Evolutionary conservation across 495 filamentous ascomycete genomes (phyloP).

Genomic region (Aspergillus incahuasiensis): DNA sequence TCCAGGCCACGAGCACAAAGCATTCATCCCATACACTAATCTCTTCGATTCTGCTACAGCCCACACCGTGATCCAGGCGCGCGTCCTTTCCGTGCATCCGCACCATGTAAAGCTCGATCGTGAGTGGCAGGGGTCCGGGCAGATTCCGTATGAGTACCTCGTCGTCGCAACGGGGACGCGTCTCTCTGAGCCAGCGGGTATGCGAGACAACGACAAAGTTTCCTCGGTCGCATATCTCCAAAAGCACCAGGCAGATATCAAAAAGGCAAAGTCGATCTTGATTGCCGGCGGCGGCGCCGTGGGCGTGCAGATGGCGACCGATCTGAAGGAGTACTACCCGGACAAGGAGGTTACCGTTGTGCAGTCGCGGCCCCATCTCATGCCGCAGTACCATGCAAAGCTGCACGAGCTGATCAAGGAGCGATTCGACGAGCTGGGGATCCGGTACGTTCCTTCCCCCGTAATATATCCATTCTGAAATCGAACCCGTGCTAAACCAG

Average conservation of each 20-base stretch:
- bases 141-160: constrained; percentile 45
- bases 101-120: constrained; percentile 41
- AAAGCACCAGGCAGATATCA: constrained; percentile 33
- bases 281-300: constrained; percentile 60
- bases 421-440: constrained; percentile 38
- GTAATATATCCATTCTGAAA: too few species aligned
- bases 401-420: constrained; percentile 45
- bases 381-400: constrained; percentile 47
- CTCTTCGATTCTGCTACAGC: constrained; percentile 29
- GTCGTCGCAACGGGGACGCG: constrained; percentile 46
- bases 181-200: constrained; percentile 41
- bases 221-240: constrained; percentile 38
- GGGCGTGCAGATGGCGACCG: constrained; percentile 56
- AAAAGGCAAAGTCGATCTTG: constrained; percentile 40
- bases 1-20: constrained; percentile 49
- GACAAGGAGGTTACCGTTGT: constrained; percentile 55
- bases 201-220: constrained; percentile 43
- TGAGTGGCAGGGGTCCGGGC: constrained; percentile 38
- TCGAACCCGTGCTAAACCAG: too few species aligned
- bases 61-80: constrained; percentile 40
- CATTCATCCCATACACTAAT: constrained; percentile 48
- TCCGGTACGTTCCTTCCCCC: too few species aligned
- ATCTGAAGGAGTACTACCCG: constrained; percentile 54
- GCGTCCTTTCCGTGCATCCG: constrained; percentile 37
- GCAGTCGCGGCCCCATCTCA: constrained; percentile 49